Percentiles rank a stretch among this genome's conserved stretches.
phyloP scores from a whole-genome alignment of 1,284 basidiomycete genomes.

The Ceratobasidium sp. region DNA sequence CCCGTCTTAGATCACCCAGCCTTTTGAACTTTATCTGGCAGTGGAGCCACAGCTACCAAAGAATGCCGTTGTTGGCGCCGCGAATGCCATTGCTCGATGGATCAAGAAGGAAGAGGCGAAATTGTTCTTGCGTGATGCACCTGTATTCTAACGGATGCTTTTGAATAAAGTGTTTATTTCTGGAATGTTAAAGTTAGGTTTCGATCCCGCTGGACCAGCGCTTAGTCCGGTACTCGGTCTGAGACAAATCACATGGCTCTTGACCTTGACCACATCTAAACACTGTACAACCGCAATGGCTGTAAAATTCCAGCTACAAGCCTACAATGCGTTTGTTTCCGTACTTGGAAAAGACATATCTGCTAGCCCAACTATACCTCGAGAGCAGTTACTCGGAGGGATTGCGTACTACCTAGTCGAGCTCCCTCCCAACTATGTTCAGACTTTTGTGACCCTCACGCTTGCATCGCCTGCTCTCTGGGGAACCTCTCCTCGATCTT shows the following conservation, averaged over 20 bases:
- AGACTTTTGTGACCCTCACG: slow-evolving; percentile 40
- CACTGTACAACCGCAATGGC: slow-evolving; percentile 3
- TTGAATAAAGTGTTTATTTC: not conserved
- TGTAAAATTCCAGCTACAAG: not conserved
- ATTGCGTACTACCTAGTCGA: slow-evolving; percentile 41
- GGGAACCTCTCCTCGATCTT: not conserved
- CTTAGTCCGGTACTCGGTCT: slow-evolving; percentile 24
- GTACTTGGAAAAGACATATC: slow-evolving; percentile 18
- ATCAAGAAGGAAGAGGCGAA: slow-evolving; percentile 84
- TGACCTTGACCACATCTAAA: not conserved
- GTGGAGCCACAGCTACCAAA: slow-evolving; percentile 84
- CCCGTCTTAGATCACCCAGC: slow-evolving; percentile 81
- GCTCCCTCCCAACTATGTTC: slow-evolving; percentile 39
- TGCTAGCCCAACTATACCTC: slow-evolving; percentile 3
- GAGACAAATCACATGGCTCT: slow-evolving; percentile 28
- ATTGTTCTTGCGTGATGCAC: slow-evolving; percentile 87
- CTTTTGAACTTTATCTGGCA: slow-evolving; percentile 90
- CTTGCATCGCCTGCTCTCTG: slow-evolving; percentile 42
- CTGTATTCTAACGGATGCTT: slow-evolving; percentile 70
- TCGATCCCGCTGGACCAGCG: no score
- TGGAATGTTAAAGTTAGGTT: not conserved
- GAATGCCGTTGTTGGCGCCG: slow-evolving; percentile 83
- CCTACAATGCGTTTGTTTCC: slow-evolving; percentile 19
- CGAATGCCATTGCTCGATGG: slow-evolving; percentile 90
- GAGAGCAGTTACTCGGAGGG: slow-evolving; percentile 37